A percentile compares a stretch with the other conserved stretches of the same genome.
phyloP scores from a whole-genome alignment of 129 eudicot genomes.

The Silybum marianum region DNA sequence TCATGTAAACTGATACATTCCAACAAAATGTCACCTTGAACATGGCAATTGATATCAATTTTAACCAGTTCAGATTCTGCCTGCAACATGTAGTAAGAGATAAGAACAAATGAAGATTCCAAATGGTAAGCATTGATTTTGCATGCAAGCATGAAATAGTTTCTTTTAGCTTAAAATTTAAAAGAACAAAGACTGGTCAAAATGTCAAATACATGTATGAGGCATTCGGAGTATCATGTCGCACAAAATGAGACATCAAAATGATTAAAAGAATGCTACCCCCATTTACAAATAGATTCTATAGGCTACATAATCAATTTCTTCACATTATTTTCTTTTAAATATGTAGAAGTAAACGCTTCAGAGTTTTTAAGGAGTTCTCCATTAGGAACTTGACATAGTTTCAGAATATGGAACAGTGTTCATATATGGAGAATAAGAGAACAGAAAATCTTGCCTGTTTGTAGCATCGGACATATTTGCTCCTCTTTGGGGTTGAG shows the following conservation, averaged over 20 bases:
- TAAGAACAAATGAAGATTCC: not conserved
- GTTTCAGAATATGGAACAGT: no score
- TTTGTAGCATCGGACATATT: slow-evolving; percentile 63
- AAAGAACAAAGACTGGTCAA: not conserved
- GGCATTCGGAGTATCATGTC: no score
- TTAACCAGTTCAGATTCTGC: slow-evolving; percentile 79
- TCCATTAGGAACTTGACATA: no score
- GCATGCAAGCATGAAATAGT: not conserved
- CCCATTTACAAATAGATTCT: no score
- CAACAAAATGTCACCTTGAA: slow-evolving; percentile 91
- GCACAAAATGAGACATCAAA: no score
- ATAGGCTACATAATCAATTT: no score
- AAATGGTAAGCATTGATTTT: not conserved
- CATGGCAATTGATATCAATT: slow-evolving; percentile 80
- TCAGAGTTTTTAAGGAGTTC: no score
- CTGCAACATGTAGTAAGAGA: slow-evolving; percentile 43
- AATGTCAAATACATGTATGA: no score
- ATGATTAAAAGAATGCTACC: no score
- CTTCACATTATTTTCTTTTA: no score
- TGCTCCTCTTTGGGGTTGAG: slow-evolving; percentile 68
- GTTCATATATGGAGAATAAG: no score
- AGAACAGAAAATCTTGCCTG: slow-evolving; percentile 51
- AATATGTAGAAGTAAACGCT: no score
- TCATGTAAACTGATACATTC: slow-evolving; percentile 73
- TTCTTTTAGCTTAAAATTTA: not conserved